Percentiles rank a stretch among this genome's conserved stretches.
phyloP scores from a whole-genome alignment of 2,329 filamentous ascomycete genomes.

The Monascus ruber region DNA sequence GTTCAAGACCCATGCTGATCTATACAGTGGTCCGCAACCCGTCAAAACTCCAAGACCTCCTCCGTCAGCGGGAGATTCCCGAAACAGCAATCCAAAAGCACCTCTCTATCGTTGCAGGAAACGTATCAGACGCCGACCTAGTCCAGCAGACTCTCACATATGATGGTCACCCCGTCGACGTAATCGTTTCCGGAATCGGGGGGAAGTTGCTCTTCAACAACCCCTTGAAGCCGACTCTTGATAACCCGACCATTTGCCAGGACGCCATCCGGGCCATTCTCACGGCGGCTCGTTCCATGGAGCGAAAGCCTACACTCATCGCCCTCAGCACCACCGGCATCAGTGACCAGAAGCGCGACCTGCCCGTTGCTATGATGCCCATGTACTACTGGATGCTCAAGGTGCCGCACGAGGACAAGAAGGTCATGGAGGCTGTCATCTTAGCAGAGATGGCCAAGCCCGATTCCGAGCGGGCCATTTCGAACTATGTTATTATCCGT shows the following conservation, averaged over 20 bases:
- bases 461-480: slow-evolving; percentile 5
- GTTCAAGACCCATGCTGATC: neutral
- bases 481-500: slow-evolving; percentile 16
- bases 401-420: slow-evolving; percentile 28
- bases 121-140: slow-evolving; percentile 31
- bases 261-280: slow-evolving; percentile 19
- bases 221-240: slow-evolving; percentile 17
- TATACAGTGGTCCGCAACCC: slow-evolving; percentile 36
- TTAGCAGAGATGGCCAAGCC: slow-evolving; percentile 7
- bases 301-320: slow-evolving; percentile 15
- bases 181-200: slow-evolving; percentile 40
- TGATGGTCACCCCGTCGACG: slow-evolving; percentile 21
- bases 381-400: slow-evolving; percentile 21
- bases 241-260: slow-evolving; percentile 24
- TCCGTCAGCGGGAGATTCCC: slow-evolving; percentile 31
- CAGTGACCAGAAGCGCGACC: slow-evolving; percentile 16
- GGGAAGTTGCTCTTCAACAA: slow-evolving; percentile 16
- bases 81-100: slow-evolving; percentile 21
- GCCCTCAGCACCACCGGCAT: slow-evolving; percentile 25
- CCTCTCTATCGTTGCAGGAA: slow-evolving; percentile 39
- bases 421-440: slow-evolving; percentile 20
- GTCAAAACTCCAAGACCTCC: slow-evolving; percentile 35
- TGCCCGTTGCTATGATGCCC: slow-evolving; percentile 19
- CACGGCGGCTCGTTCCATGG: slow-evolving; percentile 4
- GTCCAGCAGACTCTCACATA: slow-evolving; percentile 25